Evolutionary conservation across 169 alveolate species (phyloP).

Genomic region (Cystoisospora suis): DNA sequence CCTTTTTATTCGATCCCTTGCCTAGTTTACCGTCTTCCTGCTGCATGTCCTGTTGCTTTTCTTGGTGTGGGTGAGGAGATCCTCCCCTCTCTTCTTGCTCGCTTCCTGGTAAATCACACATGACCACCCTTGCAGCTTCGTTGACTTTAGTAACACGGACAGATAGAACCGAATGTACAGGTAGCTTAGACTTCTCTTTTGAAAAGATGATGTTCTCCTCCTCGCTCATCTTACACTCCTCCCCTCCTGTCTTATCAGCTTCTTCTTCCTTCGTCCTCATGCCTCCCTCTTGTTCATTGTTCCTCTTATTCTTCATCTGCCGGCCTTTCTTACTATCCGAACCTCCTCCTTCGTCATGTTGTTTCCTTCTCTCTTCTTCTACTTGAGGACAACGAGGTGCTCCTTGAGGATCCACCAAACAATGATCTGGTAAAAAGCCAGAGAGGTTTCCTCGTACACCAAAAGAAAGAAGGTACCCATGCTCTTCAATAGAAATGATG

Average conservation of each 20-base stretch:
- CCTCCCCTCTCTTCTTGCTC: background rate
- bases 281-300: too few relatives aligned
- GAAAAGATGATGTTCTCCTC: background rate
- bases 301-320: too few relatives aligned
- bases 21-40: too few relatives aligned
- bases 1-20: background rate
- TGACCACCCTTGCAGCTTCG: background rate
- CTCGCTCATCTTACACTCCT: too few relatives aligned
- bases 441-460: background rate
- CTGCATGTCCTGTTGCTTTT: background rate
- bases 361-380: too few relatives aligned
- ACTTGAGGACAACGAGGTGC: background rate
- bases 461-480: slow-evolving; percentile 23
- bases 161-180: background rate
- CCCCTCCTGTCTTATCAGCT: too few relatives aligned
- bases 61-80: too few relatives aligned
- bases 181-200: background rate
- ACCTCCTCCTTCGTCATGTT: too few relatives aligned
- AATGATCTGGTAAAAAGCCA: background rate
- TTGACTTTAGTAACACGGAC: background rate
- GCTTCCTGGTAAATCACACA: background rate
- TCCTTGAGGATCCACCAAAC: background rate
- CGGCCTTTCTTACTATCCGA: too few relatives aligned
- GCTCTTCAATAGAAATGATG: slow-evolving; percentile 10
- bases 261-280: too few relatives aligned